Percentiles rank a stretch among this genome's conserved stretches.
Evolutionary conservation across 2,329 filamentous ascomycete genomes (phyloP).

Genomic region (Boeremia lycopersici): DNA sequence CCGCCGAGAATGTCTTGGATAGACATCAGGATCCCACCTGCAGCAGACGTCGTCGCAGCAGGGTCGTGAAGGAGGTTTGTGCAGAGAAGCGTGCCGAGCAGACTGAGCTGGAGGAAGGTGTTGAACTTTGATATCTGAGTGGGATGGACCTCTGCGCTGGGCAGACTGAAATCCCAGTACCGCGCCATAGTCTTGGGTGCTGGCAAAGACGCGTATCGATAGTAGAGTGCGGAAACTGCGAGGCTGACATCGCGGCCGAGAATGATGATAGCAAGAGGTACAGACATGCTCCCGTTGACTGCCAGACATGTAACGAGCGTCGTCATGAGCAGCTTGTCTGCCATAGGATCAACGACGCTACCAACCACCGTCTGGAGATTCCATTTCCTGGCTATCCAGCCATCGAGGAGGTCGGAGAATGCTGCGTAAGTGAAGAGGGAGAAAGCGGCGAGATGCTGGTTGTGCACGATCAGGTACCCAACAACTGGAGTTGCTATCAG

Average conservation of each 20-base stretch:
- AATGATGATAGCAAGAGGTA: slow-evolving; percentile 89
- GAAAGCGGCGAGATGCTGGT: slow-evolving; percentile 78
- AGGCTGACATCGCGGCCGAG: slow-evolving; percentile 86
- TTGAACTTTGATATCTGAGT: slow-evolving; percentile 88
- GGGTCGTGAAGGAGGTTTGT: slow-evolving; percentile 72
- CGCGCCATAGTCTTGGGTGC: slow-evolving; percentile 88
- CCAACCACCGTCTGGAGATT: slow-evolving; percentile 92
- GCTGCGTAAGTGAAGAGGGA: slow-evolving; percentile 91
- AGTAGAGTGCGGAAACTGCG: slow-evolving; percentile 87
- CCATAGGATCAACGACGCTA: slow-evolving; percentile 87
- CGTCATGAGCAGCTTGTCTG: slow-evolving; percentile 96
- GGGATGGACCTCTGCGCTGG: slow-evolving; percentile 81
- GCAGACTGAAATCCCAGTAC: slow-evolving; percentile 98
- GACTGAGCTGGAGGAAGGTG: slow-evolving; percentile 84
- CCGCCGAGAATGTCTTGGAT: slow-evolving; percentile 39
- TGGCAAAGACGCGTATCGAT: slow-evolving; percentile 91
- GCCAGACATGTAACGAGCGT: slow-evolving; percentile 85
- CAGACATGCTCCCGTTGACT: slow-evolving; percentile 78
- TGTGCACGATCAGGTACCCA: slow-evolving; percentile 86
- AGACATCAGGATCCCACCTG: slow-evolving; percentile 30
- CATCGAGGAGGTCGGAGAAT: slow-evolving; percentile 89
- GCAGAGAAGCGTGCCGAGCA: slow-evolving; percentile 84
- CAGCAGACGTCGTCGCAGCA: slow-evolving; percentile 58
- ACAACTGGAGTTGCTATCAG: slow-evolving; percentile 82
- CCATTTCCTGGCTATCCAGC: slow-evolving; percentile 89